Percentiles rank a stretch among this genome's conserved stretches.
These are phyloP conservation scores for Betula pendula DNA, from an alignment of 306 rosid species.

Conservation along the genomic window DNA sequence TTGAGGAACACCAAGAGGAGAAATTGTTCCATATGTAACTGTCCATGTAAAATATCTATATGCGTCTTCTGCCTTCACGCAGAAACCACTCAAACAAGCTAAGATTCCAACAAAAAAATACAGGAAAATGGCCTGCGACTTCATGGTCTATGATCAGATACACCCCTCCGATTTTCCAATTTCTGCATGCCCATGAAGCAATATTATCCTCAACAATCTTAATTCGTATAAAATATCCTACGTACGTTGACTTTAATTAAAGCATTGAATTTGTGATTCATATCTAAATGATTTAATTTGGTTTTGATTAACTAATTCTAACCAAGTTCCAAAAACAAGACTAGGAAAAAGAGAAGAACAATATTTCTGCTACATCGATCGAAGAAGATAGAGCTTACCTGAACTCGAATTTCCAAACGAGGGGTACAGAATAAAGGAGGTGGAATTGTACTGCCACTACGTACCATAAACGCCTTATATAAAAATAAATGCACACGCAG, in stretches of 20 bases:
- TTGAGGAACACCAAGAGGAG: conserved; percentile 74
- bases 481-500: neutral
- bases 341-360: neutral
- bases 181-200: neutral
- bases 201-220: neutral
- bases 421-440: neutral
- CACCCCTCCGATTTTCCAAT: no score
- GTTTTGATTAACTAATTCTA: no score
- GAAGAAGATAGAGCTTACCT: no score
- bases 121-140: conserved; percentile 29
- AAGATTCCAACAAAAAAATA: conserved; percentile 39
- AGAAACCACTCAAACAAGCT: conserved; percentile 44
- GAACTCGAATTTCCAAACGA: neutral
- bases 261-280: no score
- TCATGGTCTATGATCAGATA: conserved; percentile 45
- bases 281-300: no score
- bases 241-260: neutral
- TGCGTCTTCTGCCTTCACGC: conserved; percentile 68
- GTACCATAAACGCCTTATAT: neutral
- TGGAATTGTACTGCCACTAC: neutral
- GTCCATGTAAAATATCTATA: conserved; percentile 59
- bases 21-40: conserved; percentile 60
- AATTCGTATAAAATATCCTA: neutral
- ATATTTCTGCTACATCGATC: no score
- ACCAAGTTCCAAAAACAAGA: neutral